These are phyloP conservation scores for Clarireedia paspali DNA, from an alignment of 2,329 filamentous ascomycete species.

Conservation along the genomic window DNA sequence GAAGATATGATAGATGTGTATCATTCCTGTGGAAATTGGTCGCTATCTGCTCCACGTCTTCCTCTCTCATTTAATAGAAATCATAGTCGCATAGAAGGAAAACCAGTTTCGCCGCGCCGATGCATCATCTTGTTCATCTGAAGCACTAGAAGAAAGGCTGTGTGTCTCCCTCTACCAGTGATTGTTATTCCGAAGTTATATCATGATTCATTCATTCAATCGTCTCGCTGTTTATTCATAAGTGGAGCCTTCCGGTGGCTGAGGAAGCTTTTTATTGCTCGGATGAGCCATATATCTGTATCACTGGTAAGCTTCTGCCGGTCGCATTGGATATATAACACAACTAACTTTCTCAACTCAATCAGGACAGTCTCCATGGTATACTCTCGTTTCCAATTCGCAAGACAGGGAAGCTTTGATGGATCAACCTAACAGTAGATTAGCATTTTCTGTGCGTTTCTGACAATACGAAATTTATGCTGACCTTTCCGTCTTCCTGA, in stretches of 20 bases:
- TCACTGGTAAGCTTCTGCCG: slow-evolving; percentile 6
- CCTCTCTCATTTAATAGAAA: slow-evolving; percentile 15
- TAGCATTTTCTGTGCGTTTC: not conserved
- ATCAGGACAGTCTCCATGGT: slow-evolving; percentile 93
- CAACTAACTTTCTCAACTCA: slow-evolving; percentile 65
- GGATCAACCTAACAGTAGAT: slow-evolving; percentile 59
- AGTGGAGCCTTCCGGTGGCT: slow-evolving; percentile 79
- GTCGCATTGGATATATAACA: not conserved
- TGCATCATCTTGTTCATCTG: slow-evolving; percentile 18
- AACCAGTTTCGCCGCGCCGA: slow-evolving; percentile 29
- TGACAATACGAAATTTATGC: slow-evolving; percentile 9
- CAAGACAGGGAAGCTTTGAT: slow-evolving; percentile 73
- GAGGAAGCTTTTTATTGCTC: slow-evolving; percentile 88
- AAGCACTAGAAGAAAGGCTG: slow-evolving; percentile 15
- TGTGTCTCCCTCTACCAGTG: not conserved
- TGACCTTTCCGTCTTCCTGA: slow-evolving; percentile 63
- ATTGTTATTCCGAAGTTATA: not conserved
- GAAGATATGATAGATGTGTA: not conserved
- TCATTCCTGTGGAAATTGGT: slow-evolving; percentile 1
- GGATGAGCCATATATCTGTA: slow-evolving; percentile 85
- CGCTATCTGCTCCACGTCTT: slow-evolving; percentile 4
- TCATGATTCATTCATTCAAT: not conserved
- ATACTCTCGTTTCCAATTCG: slow-evolving; percentile 85
- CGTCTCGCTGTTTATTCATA: slow-evolving; percentile 27
- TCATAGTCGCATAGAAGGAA: slow-evolving; percentile 15